Evolutionary conservation across 768 basidiomycete species (phyloP).

Genomic region (Tylopilus subfusipes): DNA sequence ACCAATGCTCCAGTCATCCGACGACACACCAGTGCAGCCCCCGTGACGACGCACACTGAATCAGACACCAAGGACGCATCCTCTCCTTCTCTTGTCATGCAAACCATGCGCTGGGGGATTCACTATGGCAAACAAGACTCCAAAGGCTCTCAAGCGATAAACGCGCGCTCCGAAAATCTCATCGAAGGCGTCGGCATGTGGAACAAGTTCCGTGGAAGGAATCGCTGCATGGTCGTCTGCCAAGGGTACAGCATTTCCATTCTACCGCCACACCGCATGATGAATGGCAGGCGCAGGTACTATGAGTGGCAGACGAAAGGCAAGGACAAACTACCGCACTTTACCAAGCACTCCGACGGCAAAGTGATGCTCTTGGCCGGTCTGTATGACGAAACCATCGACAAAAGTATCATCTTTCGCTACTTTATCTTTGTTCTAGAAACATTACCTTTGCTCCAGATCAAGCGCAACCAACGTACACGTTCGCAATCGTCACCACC

Average conservation of each 20-base stretch:
- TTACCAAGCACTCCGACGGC: constrained; percentile 63
- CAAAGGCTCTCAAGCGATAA: constrained; percentile 75
- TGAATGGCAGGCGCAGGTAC: constrained; percentile 48
- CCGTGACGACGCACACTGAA: not conserved
- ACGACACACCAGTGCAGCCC: constrained; percentile 32
- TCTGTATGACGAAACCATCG: constrained; percentile 70
- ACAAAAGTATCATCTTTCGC: constrained; percentile 48
- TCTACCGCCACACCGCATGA: not conserved
- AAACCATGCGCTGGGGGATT: constrained; percentile 90
- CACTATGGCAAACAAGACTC: constrained; percentile 58
- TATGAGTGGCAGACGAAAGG: constrained; percentile 94
- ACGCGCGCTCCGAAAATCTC: constrained; percentile 84
- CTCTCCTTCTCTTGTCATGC: constrained; percentile 50
- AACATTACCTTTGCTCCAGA: constrained; percentile 34
- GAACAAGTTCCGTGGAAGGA: constrained; percentile 74
- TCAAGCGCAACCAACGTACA: constrained; percentile 57
- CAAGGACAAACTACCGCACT: constrained; percentile 76
- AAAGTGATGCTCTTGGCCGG: constrained; percentile 83
- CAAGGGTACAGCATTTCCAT: constrained; percentile 52
- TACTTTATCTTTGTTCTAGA: not conserved
- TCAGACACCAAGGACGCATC: not conserved
- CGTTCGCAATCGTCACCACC: constrained; percentile 90
- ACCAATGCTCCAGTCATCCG: constrained; percentile 72
- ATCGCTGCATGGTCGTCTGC: constrained; percentile 81
- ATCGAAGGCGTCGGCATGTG: constrained; percentile 78